Percentiles rank a stretch among this genome's conserved stretches.
Evolutionary conservation across 2,329 filamentous ascomycete genomes (phyloP).

Genomic region (Cladosporium sp.): DNA sequence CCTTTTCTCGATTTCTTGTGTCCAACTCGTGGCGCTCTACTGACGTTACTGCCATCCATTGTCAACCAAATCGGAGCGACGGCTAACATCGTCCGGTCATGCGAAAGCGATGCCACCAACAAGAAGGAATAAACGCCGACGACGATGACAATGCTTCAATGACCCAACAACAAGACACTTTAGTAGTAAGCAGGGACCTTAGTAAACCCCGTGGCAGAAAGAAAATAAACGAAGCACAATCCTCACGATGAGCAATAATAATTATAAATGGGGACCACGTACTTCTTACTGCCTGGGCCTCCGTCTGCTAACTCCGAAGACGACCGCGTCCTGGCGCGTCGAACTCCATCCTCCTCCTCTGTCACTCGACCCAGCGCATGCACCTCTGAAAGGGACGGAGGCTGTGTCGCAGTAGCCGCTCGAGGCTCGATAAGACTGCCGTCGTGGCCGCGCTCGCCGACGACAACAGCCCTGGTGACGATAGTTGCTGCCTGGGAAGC

Average conservation of each 20-base stretch:
- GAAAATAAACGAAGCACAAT: background rate
- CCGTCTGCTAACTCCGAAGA: constrained; percentile 10
- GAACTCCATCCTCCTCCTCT: background rate
- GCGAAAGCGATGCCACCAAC: background rate
- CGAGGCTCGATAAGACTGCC: background rate
- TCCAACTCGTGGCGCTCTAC: constrained; percentile 33
- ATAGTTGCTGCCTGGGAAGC: constrained; percentile 11
- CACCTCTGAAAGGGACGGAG: constrained; percentile 13
- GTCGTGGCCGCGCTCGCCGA: constrained; percentile 13
- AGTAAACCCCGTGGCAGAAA: constrained; percentile 1
- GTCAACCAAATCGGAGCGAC: constrained; percentile 18
- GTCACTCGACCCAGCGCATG: constrained; percentile 12
- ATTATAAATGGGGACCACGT: constrained; percentile 14
- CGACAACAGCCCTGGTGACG: background rate
- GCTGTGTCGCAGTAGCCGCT: constrained; percentile 9
- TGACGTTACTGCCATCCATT: constrained; percentile 22
- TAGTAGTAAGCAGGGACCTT: constrained; percentile 5
- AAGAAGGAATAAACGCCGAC: background rate
- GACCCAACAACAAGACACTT: background rate
- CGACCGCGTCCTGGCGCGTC: constrained; percentile 14
- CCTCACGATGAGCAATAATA: constrained; percentile 7
- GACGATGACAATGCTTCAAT: background rate
- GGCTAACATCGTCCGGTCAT: constrained; percentile 15
- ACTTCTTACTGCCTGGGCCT: constrained; percentile 12
- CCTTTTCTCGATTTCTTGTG: constrained; percentile 34